Conservation (phyloP, 129 eudicot genomes). For the Flaveria bidentis region DNA sequence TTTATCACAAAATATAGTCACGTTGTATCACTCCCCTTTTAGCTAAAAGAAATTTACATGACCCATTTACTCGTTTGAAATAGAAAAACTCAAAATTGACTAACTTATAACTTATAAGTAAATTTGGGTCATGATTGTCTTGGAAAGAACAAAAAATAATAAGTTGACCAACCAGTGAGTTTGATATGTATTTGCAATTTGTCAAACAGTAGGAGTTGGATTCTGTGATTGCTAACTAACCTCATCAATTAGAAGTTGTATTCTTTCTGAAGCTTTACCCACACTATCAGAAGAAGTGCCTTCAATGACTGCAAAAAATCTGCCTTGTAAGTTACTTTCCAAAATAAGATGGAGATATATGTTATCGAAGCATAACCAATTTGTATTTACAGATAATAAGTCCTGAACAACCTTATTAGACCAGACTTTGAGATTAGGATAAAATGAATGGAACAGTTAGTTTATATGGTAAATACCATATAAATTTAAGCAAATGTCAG, state of each 20-base stretch:
- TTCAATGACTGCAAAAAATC: slow-evolving; percentile 65
- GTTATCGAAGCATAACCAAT: slow-evolving; percentile 4
- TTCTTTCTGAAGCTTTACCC: slow-evolving; percentile 64
- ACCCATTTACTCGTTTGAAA: not conserved
- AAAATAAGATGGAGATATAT: slow-evolving; percentile 1
- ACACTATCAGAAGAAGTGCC: slow-evolving; percentile 66
- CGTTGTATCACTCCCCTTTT: not conserved
- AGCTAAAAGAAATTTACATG: not conserved
- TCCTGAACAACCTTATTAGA: not conserved
- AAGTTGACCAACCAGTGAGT: not conserved
- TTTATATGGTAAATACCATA: not conserved
- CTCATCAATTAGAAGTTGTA: slow-evolving; percentile 66
- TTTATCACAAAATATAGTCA: not conserved
- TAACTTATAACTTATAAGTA: not conserved
- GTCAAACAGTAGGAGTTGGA: not conserved
- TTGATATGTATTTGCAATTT: not conserved
- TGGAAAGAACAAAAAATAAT: not conserved
- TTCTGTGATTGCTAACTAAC: slow-evolving; percentile 31
- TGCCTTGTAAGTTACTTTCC: slow-evolving; percentile 13
- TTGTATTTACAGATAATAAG: not conserved
- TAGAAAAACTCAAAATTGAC: not conserved
- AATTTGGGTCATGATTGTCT: not conserved
- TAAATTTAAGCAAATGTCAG: not conserved
- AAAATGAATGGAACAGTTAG: not conserved
- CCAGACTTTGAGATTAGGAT: not conserved